Evolutionary conservation across 352 stramenopile genomes (phyloP).

Genomic region (Thalassiosira hispida): DNA sequence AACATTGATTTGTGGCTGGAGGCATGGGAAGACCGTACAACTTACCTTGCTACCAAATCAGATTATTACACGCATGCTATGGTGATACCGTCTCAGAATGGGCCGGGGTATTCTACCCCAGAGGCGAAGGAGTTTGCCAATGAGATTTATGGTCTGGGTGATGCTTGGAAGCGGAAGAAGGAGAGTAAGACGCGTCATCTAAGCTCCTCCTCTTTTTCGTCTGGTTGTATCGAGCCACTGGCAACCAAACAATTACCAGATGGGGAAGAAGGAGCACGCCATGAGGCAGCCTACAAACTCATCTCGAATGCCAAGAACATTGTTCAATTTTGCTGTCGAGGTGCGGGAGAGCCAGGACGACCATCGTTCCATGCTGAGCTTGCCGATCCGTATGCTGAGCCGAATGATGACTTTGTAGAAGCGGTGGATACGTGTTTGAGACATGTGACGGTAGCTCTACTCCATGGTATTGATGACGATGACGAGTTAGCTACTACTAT

Average conservation of each 20-base stretch:
- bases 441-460: constrained; percentile 7
- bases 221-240: constrained; percentile 33
- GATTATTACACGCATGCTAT: constrained; percentile 88
- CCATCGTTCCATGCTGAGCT: constrained; percentile 62
- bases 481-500: background rate
- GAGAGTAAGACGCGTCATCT: too few species aligned
- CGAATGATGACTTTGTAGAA: constrained; percentile 60
- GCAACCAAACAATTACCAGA: constrained; percentile 55
- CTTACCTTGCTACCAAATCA: constrained; percentile 82
- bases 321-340: constrained; percentile 69
- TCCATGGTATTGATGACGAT: constrained; percentile 18
- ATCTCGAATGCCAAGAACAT: constrained; percentile 72
- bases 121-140: constrained; percentile 66
- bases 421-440: constrained; percentile 57
- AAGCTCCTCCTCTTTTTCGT: too few species aligned
- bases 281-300: constrained; percentile 72
- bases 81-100: constrained; percentile 83
- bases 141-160: constrained; percentile 21
- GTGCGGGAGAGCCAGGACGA: constrained; percentile 62
- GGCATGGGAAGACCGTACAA: constrained; percentile 62
- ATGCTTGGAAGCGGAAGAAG: background rate
- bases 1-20: constrained; percentile 62
- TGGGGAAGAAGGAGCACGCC: constrained; percentile 57
- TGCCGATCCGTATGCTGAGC: constrained; percentile 70
- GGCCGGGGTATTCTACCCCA: constrained; percentile 74